Percentiles rank a stretch among this genome's conserved stretches.
Conservation (phyloP, 225 moss, liverwort and hornwort species). For the Polytrichum formosum region DNA sequence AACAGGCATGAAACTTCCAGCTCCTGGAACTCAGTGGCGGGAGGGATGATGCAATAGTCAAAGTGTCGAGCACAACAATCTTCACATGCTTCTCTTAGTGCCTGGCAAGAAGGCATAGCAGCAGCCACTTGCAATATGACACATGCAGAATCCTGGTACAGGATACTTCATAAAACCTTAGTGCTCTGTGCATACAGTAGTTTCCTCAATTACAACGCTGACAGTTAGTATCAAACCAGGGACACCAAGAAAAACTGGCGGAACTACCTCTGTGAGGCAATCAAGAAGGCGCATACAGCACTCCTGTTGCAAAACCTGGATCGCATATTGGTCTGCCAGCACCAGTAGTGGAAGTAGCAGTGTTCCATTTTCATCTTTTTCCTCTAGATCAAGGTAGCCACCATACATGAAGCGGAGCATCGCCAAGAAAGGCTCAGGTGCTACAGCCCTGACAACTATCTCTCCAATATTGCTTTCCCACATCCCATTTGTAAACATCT, state of each 20-base stretch:
- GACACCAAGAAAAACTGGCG: too few relatives aligned
- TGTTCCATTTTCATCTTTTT: constrained; percentile 56
- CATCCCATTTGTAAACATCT: constrained; percentile 99
- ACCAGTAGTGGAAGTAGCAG: constrained; percentile 75
- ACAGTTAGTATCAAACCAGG: too few relatives aligned
- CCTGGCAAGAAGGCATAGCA: constrained; percentile 72
- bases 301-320: constrained; percentile 66
- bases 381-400: constrained; percentile 63
- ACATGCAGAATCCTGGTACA: constrained; percentile 75
- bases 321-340: constrained; percentile 81
- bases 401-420: constrained; percentile 94
- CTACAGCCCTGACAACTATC: constrained; percentile 62
- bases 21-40: constrained; percentile 63
- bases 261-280: constrained; percentile 68
- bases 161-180: too few relatives aligned
- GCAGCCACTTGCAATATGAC: constrained; percentile 75
- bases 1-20: constrained; percentile 69
- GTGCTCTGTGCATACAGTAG: neutral
- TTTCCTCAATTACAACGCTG: neutral
- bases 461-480: constrained; percentile 68
- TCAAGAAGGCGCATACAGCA: constrained; percentile 69
- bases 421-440: constrained; percentile 62
- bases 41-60: constrained; percentile 78
- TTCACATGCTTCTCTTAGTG: constrained; percentile 73
- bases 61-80: constrained; percentile 84